Conservation (phyloP, 192 early-diverging fungal species). For the Bifiguratus adelaidae region DNA sequence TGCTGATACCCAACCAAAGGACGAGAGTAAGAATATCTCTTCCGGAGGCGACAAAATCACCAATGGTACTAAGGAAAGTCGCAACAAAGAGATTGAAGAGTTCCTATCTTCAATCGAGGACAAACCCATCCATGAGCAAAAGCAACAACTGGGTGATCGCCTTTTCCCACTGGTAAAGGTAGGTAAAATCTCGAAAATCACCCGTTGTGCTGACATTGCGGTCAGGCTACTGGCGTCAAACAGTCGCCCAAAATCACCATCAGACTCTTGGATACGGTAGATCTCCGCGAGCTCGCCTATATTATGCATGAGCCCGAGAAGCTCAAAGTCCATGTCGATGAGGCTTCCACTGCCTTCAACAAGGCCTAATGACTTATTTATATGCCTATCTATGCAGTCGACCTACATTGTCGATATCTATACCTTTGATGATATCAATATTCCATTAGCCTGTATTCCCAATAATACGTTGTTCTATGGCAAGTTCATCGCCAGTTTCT, state of each 20-base stretch:
- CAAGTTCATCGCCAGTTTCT: background rate
- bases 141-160: slow-evolving; percentile 25
- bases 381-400: background rate
- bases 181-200: background rate
- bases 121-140: slow-evolving; percentile 15
- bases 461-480: background rate
- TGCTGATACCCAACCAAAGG: background rate
- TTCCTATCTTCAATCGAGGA: slow-evolving; percentile 14
- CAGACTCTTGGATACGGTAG: slow-evolving; percentile 20
- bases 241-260: slow-evolving; percentile 28
- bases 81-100: slow-evolving; percentile 7
- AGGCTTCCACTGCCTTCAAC: background rate
- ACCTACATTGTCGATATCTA: background rate
- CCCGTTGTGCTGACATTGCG: background rate
- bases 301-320: slow-evolving; percentile 20
- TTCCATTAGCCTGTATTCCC: background rate
- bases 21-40: background rate
- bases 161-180: slow-evolving; percentile 31
- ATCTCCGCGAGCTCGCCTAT: slow-evolving; percentile 15
- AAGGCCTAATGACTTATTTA: background rate
- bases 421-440: background rate
- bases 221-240: slow-evolving; percentile 17
- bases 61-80: no score
- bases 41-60: background rate
- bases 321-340: slow-evolving; percentile 12